A percentile compares a stretch with the other conserved stretches of the same genome.
These are phyloP conservation scores for Asterochloris erici DNA, from an alignment of 139 green algal genomes.

Conservation along the genomic window DNA sequence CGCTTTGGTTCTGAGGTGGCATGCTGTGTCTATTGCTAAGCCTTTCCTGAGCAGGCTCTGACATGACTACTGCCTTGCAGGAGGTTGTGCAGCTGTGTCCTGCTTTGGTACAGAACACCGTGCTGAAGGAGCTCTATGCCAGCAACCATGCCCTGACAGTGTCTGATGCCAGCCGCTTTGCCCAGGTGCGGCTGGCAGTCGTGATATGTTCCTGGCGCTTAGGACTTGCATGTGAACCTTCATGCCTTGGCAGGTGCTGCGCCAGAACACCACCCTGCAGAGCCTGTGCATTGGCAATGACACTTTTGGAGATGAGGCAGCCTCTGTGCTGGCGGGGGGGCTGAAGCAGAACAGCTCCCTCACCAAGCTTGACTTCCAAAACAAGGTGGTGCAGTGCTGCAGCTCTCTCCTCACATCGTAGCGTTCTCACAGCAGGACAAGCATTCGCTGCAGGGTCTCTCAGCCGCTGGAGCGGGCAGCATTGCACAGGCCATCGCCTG, in stretches of 20 bases:
- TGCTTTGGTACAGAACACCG: constrained; percentile 17
- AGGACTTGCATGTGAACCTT: not conserved
- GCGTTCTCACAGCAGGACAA: not conserved
- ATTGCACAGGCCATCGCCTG: not conserved
- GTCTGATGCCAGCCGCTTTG: constrained; percentile 1
- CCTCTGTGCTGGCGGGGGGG: not conserved
- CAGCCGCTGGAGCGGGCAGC: not conserved
- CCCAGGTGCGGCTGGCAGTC: not conserved
- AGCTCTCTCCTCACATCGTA: not conserved
- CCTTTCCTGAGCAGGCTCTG: too few species aligned
- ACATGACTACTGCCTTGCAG: constrained; percentile 15
- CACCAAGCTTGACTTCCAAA: constrained; percentile 20
- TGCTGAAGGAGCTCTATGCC: constrained; percentile 21
- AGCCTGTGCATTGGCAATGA: not conserved
- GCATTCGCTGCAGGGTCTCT: not conserved
- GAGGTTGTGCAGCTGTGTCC: constrained; percentile 45
- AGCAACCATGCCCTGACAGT: constrained; percentile 6
- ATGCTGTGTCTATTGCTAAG: too few species aligned
- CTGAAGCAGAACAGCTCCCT: constrained; percentile 8
- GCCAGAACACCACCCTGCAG: not conserved
- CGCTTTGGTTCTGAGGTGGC: constrained; percentile 22
- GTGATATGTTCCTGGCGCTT: not conserved
- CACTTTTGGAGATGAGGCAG: constrained; percentile 11
- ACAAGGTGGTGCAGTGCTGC: constrained; percentile 2
- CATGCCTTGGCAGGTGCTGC: not conserved